phyloP scores from a whole-genome alignment of 2,329 filamentous ascomycete genomes.

The Falciphora oryzae region DNA sequence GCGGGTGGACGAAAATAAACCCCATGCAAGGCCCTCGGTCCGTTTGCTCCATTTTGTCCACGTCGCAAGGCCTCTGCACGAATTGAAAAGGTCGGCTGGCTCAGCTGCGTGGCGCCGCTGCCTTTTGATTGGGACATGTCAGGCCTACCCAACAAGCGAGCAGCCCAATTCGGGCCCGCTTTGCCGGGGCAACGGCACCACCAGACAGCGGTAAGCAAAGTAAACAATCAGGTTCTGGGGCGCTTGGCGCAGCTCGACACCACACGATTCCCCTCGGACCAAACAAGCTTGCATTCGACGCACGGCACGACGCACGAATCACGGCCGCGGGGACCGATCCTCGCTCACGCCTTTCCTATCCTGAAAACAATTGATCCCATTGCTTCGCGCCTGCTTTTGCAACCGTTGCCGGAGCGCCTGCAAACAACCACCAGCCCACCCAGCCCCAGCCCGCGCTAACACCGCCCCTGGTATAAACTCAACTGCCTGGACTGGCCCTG shows the following conservation, averaged over 20 bases:
- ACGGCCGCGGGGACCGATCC: background rate
- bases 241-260: background rate
- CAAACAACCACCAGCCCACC: background rate
- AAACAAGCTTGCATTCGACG: background rate
- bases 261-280: background rate
- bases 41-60: background rate
- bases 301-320: constrained; percentile 2
- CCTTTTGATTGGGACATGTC: background rate
- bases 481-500: background rate
- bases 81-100: background rate
- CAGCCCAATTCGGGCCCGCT: background rate
- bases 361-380: background rate
- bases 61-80: background rate
- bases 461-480: background rate
- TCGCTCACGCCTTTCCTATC: background rate
- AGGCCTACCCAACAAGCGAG: background rate
- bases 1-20: background rate
- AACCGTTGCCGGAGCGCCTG: constrained; percentile 4
- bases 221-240: constrained; percentile 5
- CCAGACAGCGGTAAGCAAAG: background rate
- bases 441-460: background rate
- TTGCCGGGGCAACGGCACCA: constrained; percentile 9
- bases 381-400: background rate
- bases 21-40: background rate
- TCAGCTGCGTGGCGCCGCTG: no score